Conservation (phyloP, 768 basidiomycete species). For the Leccinum incarnatum region DNA sequence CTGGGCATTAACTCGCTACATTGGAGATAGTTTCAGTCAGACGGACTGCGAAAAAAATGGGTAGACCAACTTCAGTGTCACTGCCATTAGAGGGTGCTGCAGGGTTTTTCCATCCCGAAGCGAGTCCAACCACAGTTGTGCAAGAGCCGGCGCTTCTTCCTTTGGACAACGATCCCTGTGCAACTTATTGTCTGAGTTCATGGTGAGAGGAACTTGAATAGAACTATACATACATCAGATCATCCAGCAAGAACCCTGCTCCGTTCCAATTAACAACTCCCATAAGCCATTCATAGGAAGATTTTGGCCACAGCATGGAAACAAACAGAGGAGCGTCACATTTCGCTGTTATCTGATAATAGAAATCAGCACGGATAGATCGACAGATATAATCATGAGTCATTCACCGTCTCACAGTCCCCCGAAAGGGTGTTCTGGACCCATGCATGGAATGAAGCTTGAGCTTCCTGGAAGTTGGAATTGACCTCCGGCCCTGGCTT, state of each 20-base stretch:
- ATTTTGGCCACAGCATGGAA: background rate
- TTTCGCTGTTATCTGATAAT: background rate
- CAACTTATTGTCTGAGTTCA: background rate
- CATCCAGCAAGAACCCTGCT: background rate
- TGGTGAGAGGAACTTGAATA: background rate
- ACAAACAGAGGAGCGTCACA: background rate
- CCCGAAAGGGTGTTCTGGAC: background rate
- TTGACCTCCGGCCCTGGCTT: background rate
- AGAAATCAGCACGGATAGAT: background rate
- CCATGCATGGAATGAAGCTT: background rate
- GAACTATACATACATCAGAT: background rate
- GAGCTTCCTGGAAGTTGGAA: background rate
- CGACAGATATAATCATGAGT: background rate
- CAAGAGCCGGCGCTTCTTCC: background rate
- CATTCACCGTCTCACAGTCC: background rate
- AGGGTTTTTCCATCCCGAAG: background rate
- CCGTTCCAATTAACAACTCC: background rate
- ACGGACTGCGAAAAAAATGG: background rate
- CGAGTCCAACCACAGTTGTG: background rate
- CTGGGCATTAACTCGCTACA: background rate
- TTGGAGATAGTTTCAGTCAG: background rate
- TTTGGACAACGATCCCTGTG: background rate
- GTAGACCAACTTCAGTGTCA: background rate
- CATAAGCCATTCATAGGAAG: background rate
- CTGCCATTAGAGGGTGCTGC: background rate